These are phyloP conservation scores for Corymbia calophylla DNA, from an alignment of 441 rosid genomes.

Conservation along the genomic window DNA sequence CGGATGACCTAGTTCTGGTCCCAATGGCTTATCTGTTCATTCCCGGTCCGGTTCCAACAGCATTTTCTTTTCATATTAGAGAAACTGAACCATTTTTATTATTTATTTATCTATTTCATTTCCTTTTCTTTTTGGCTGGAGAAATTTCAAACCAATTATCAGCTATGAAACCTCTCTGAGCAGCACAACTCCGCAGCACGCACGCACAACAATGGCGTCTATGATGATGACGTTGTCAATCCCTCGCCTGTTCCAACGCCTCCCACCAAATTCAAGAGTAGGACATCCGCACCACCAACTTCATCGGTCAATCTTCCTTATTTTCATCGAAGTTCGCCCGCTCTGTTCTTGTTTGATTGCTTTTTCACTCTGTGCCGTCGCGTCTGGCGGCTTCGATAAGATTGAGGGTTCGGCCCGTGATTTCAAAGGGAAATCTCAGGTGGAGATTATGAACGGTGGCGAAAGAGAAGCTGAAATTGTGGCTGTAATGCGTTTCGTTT, in stretches of 20 bases:
- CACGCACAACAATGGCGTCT: neutral
- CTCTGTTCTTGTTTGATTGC: neutral
- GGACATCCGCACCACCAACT: neutral
- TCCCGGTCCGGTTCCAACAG: no score
- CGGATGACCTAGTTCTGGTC: slow-evolving; percentile 23
- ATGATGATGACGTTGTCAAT: neutral
- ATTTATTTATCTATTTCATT: neutral
- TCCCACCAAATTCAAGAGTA: neutral
- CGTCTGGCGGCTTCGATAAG: neutral
- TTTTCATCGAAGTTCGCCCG: neutral
- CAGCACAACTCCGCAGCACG: neutral
- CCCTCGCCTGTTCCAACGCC: neutral
- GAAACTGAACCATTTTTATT: no score
- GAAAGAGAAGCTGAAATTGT: neutral
- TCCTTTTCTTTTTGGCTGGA: neutral
- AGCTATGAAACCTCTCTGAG: neutral
- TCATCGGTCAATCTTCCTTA: neutral
- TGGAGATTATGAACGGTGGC: neutral
- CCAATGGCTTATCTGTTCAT: neutral
- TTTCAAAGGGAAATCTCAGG: neutral
- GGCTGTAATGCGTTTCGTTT: neutral
- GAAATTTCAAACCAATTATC: neutral
- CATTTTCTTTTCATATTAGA: no score
- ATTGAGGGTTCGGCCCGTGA: neutral
- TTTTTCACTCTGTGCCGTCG: neutral